Conservation (phyloP, 2,329 filamentous ascomycete species). For the Pestalotiopsis sp. region DNA sequence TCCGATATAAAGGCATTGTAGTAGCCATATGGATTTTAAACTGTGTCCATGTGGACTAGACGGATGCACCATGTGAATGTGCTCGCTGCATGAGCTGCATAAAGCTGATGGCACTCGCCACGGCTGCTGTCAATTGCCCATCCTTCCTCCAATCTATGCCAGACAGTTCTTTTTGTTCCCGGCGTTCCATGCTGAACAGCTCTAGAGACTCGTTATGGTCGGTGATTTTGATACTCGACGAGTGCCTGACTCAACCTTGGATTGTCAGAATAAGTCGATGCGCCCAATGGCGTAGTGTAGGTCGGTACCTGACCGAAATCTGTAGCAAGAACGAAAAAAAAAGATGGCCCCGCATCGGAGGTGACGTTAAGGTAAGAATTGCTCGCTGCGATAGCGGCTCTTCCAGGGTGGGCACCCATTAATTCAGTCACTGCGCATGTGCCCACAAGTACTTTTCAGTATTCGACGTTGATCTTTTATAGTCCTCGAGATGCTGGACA, state of each 20-base stretch:
- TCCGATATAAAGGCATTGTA: not conserved
- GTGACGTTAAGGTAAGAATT: not conserved
- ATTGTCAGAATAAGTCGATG: not conserved
- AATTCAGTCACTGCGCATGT: not conserved
- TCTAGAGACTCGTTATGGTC: no score
- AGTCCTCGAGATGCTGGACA: not conserved
- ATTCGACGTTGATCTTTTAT: not conserved
- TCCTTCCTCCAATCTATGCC: no score
- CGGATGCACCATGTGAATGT: no score
- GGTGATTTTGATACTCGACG: no score
- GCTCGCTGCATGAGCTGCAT: no score
- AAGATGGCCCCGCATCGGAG: slow-evolving; percentile 12
- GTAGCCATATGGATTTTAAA: not conserved
- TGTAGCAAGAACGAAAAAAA: not conserved
- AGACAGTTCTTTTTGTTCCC: not conserved
- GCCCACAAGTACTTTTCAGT: not conserved
- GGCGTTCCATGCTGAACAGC: not conserved
- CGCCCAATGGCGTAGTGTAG: not conserved
- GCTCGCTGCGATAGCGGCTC: slow-evolving; percentile 10
- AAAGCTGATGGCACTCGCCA: no score
- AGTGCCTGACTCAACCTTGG: not conserved
- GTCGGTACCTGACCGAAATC: not conserved
- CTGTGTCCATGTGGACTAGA: not conserved
- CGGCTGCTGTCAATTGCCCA: no score
- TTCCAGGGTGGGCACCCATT: not conserved